phyloP scores from a whole-genome alignment of 257 asterid genomes.

The Asclepias syriaca region DNA sequence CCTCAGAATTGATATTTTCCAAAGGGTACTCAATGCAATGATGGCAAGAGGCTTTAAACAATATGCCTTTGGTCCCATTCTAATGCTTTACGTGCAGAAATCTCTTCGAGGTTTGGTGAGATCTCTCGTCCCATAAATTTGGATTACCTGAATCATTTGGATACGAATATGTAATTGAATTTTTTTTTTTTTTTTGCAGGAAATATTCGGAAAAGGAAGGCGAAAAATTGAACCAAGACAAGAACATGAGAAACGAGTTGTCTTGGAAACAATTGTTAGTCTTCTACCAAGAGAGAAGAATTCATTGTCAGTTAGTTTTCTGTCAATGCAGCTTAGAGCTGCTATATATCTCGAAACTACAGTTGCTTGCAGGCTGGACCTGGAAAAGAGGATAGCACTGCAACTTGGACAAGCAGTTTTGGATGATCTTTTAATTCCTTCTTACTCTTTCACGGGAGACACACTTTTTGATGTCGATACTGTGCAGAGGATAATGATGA shows the following conservation, averaged over 20 bases:
- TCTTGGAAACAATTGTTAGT: slow-evolving; percentile 76
- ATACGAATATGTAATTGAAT: background rate
- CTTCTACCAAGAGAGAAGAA: slow-evolving; percentile 74
- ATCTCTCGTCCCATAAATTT: slow-evolving; percentile 24
- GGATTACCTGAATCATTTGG: slow-evolving; percentile 13
- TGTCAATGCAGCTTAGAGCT: slow-evolving; percentile 84
- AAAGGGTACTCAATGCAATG: slow-evolving; percentile 73
- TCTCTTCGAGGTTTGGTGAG: slow-evolving; percentile 96
- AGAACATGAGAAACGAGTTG: slow-evolving; percentile 75
- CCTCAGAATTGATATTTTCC: slow-evolving; percentile 71
- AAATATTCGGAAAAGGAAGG: slow-evolving; percentile 63
- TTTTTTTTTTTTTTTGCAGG: slow-evolving; percentile 40
- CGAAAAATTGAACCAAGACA: slow-evolving; percentile 59
- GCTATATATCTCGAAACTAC: slow-evolving; percentile 71
- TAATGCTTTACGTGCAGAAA: slow-evolving; percentile 80
- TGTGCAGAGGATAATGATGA: slow-evolving; percentile 54
- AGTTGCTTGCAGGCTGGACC: slow-evolving; percentile 76
- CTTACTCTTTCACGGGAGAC: slow-evolving; percentile 62
- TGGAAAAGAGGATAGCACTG: slow-evolving; percentile 70
- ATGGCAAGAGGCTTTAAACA: slow-evolving; percentile 72
- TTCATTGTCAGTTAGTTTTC: slow-evolving; percentile 69
- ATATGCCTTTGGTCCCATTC: slow-evolving; percentile 66
- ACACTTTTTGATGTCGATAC: slow-evolving; percentile 76
- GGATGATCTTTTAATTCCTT: slow-evolving; percentile 70
- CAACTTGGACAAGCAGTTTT: slow-evolving; percentile 80